Conservation (phyloP, 2,329 filamentous ascomycete genomes). For the Orbilia quercus region DNA sequence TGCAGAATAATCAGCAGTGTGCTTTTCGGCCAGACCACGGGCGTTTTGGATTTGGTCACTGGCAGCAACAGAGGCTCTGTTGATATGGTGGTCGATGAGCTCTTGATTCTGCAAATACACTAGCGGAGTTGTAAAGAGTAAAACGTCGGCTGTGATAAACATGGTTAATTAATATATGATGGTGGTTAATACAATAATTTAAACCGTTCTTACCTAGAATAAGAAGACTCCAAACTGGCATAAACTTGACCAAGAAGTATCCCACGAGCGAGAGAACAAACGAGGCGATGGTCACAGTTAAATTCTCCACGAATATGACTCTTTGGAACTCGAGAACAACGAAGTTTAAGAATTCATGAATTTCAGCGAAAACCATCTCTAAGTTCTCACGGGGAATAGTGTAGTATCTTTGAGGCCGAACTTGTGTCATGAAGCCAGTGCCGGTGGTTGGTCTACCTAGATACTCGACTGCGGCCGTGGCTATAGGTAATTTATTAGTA, state of each 20-base stretch:
- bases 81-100: constrained; percentile 73
- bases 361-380: constrained; percentile 72
- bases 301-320: constrained; percentile 75
- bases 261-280: constrained; percentile 72
- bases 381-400: constrained; percentile 73
- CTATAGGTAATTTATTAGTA: constrained; percentile 57
- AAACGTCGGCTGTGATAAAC: constrained; percentile 65
- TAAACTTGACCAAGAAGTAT: constrained; percentile 76
- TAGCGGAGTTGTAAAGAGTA: constrained; percentile 72
- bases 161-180: too few relatives aligned
- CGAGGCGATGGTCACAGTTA: constrained; percentile 71
- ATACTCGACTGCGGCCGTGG: constrained; percentile 65
- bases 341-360: constrained; percentile 77
- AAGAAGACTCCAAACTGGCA: constrained; percentile 76
- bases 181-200: background rate
- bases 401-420: constrained; percentile 76
- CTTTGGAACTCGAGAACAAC: constrained; percentile 77
- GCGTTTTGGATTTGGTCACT: constrained; percentile 74
- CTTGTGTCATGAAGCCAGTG: constrained; percentile 73
- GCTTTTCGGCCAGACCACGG: constrained; percentile 72
- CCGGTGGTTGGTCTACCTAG: constrained; percentile 72
- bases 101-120: constrained; percentile 76
- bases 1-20: constrained; percentile 72
- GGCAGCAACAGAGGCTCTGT: constrained; percentile 70
- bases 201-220: constrained; percentile 64